phyloP scores from a whole-genome alignment of 345 rosid species.

The Capsella bursapastoris region DNA sequence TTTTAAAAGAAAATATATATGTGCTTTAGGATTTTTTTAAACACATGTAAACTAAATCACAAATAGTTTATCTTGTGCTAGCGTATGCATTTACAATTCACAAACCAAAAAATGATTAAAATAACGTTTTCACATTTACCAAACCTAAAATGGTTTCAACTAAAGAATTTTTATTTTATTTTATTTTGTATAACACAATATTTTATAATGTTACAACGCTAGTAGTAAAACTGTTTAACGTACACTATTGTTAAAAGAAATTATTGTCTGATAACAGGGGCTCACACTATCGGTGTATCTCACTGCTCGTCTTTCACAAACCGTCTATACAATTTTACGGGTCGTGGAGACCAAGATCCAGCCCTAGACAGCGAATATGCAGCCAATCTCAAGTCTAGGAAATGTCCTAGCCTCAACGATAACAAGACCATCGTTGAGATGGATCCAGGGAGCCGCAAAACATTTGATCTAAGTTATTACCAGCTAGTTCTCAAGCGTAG shows the following conservation, averaged over 20 bases:
- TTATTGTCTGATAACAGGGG: conserved; percentile 51
- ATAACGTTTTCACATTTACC: neutral
- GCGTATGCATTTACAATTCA: neutral
- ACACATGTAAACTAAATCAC: neutral
- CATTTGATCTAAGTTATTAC: conserved; percentile 81
- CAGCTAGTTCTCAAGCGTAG: conserved; percentile 61
- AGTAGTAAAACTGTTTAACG: conserved; percentile 4
- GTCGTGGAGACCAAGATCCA: conserved; percentile 69
- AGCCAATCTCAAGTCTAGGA: conserved; percentile 67
- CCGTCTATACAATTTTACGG: conserved; percentile 80
- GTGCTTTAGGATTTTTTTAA: neutral
- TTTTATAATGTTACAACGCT: neutral
- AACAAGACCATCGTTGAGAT: conserved; percentile 72
- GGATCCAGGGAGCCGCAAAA: conserved; percentile 82
- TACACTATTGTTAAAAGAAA: neutral
- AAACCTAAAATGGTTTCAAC: neutral
- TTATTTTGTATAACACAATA: no score
- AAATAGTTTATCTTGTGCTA: neutral
- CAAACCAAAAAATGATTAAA: neutral
- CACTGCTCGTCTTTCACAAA: conserved; percentile 69
- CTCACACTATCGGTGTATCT: conserved; percentile 77
- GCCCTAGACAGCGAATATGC: conserved; percentile 78
- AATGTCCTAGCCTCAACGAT: conserved; percentile 67
- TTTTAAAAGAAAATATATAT: neutral
- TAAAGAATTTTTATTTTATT: neutral